Conservation (phyloP, 2,329 filamentous ascomycete species). For the Juglanconis juglandina region DNA sequence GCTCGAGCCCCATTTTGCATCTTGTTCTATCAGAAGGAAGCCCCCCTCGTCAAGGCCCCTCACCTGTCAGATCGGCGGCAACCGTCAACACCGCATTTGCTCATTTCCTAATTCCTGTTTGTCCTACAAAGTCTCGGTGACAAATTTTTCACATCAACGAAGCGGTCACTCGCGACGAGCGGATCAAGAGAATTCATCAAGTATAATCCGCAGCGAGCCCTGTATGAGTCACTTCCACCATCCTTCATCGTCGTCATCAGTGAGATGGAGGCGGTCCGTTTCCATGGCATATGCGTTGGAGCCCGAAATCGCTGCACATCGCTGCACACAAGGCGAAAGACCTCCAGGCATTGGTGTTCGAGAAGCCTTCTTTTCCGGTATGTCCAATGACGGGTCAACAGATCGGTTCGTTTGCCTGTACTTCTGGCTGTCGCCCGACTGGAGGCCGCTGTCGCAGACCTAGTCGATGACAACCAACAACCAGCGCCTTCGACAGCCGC, state of each 20-base stretch:
- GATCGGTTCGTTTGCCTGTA: not conserved
- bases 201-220: not conserved
- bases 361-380: not conserved
- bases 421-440: not conserved
- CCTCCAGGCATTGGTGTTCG: not conserved
- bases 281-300: not conserved
- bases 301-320: not conserved
- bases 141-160: not conserved
- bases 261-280: not conserved
- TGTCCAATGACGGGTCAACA: not conserved
- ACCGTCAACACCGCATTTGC: not conserved
- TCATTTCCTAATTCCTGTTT: conserved; percentile 3
- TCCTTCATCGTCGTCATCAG: not conserved
- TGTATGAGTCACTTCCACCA: not conserved
- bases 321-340: not conserved
- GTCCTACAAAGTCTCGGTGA: not conserved
- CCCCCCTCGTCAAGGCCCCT: conserved; percentile 4
- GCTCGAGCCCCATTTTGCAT: conserved; percentile 3
- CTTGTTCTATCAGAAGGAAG: not conserved
- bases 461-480: not conserved
- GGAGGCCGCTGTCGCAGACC: not conserved
- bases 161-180: not conserved
- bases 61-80: conserved; percentile 9
- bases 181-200: not conserved
- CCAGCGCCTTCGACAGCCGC: not conserved